Base-by-base conservation (phyloP, 2,329 filamentous ascomycete genomes). In the Colletotrichum godetiae region DNA sequence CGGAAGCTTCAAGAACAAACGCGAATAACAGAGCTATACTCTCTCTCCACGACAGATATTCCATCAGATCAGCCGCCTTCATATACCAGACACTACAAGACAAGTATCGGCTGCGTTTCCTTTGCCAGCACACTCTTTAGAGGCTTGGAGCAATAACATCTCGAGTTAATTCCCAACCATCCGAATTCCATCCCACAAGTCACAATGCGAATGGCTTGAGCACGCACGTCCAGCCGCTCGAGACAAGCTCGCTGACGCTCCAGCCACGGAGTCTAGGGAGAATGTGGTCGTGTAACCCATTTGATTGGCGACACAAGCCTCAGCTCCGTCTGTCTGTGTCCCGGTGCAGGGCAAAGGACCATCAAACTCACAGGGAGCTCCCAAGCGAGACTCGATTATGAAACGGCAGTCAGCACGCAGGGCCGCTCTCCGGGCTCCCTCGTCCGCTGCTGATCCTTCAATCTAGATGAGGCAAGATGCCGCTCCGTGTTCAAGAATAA, bases 391-490 rank as follows among this genome's bases (percentile, higher is more conserved):
- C 27, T 49, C 19, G 22, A 19, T 61, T 56, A 67, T 73, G 70
- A 70, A 73, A 73, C 70, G 55, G 13, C 33, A n/a, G 29, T 61
- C 67, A 46, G 22, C 49, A 29, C 22, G 27, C 59, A 64, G 46
- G 67, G 53, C 60, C 60, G 46, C 46, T 29, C 27, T 29, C 27
- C 27, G 27, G 27, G 27, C 56, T 11, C 56, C 37, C 68, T 42
- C 42, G 42, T 73, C 55, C 64, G 31, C 65, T 57, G 70, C 69
- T 59, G 70, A 73, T 73, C 70, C 53, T 60, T 61, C 70, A 70
- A 73, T 73, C 67, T 73, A 73, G 70, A 70, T 70, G 70, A 69
- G 22, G 70, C 70, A 73, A 42, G 55, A 65, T 65, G 42, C 67
- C 70, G 66, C 70, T 55, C 70, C 67, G 70, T 65, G 67, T 56